phyloP scores from a whole-genome alignment of 2,329 filamentous ascomycete species.

The Colletotrichum camelliae region DNA sequence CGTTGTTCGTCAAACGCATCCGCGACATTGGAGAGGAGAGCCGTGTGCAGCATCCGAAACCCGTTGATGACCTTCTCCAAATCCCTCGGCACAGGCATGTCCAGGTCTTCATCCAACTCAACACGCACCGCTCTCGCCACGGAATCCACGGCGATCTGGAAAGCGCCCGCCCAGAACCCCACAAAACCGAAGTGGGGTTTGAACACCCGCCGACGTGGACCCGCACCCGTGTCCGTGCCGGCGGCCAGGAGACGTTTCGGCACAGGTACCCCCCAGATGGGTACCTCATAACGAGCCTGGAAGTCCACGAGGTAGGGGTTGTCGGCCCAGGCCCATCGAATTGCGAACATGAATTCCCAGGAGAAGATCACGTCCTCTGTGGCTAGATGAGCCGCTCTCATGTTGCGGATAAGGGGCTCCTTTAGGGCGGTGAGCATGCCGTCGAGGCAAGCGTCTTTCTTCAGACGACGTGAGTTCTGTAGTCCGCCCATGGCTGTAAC shows the following conservation, averaged over 20 bases:
- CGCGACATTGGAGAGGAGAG: background rate
- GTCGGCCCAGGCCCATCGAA: background rate
- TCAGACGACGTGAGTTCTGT: fast-evolving
- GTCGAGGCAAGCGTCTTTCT: background rate
- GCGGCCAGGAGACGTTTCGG: background rate
- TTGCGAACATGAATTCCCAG: background rate
- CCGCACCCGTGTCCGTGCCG: background rate
- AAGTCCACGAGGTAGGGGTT: background rate
- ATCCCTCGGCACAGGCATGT: background rate
- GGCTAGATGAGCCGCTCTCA: background rate
- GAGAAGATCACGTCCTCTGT: background rate
- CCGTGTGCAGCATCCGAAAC: background rate
- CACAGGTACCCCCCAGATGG: background rate
- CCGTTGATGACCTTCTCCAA: background rate
- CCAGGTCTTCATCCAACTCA: background rate
- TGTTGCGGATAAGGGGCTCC: background rate
- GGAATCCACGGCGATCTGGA: background rate
- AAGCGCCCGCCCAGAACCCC: background rate
- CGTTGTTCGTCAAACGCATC: background rate
- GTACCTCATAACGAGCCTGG: background rate
- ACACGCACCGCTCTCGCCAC: background rate
- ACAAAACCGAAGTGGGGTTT: background rate
- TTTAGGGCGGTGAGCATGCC: background rate
- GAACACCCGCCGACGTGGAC: background rate
- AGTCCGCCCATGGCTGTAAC: fast-evolving